Conservation (phyloP, 495 filamentous ascomycete species). For the Trichoderma gamsii region DNA sequence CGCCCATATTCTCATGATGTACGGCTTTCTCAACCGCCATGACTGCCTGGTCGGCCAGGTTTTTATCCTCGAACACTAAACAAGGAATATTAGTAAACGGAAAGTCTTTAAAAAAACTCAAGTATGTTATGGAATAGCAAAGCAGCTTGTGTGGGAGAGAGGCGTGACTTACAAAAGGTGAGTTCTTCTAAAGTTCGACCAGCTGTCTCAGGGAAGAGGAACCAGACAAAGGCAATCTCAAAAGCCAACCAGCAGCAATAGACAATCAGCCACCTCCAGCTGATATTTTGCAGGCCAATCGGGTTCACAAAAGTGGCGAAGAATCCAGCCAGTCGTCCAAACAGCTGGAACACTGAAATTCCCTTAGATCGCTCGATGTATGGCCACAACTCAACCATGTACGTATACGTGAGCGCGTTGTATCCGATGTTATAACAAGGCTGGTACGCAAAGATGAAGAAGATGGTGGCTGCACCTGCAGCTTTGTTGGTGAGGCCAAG, state of each 20-base stretch:
- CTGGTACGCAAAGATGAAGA: conserved; percentile 59
- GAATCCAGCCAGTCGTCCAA: conserved; percentile 47
- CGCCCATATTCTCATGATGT: neutral
- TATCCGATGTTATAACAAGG: conserved; percentile 64
- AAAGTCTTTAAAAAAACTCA: too few relatives aligned
- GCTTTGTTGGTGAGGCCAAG: conserved; percentile 33
- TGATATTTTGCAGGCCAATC: conserved; percentile 47
- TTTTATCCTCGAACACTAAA: conserved; percentile 14
- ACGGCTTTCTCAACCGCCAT: conserved; percentile 14
- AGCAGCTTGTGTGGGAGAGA: too few relatives aligned
- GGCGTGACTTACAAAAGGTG: conserved; percentile 40
- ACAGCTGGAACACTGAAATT: conserved; percentile 56
- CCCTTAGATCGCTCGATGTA: conserved; percentile 51
- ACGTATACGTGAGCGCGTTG: conserved; percentile 60
- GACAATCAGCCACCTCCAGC: conserved; percentile 53
- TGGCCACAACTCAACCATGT: conserved; percentile 55
- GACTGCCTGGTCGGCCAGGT: conserved; percentile 10
- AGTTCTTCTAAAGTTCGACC: conserved; percentile 55
- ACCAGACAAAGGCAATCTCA: conserved; percentile 49
- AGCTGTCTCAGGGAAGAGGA: conserved; percentile 55
- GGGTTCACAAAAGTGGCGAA: conserved; percentile 59
- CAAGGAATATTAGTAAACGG: neutral
- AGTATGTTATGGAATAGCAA: too few relatives aligned
- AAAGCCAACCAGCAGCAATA: conserved; percentile 54
- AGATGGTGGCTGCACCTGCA: conserved; percentile 41